Evolutionary conservation across 2,329 filamentous ascomycete genomes (phyloP).

Genomic region (Neofusicoccum umdonicola): DNA sequence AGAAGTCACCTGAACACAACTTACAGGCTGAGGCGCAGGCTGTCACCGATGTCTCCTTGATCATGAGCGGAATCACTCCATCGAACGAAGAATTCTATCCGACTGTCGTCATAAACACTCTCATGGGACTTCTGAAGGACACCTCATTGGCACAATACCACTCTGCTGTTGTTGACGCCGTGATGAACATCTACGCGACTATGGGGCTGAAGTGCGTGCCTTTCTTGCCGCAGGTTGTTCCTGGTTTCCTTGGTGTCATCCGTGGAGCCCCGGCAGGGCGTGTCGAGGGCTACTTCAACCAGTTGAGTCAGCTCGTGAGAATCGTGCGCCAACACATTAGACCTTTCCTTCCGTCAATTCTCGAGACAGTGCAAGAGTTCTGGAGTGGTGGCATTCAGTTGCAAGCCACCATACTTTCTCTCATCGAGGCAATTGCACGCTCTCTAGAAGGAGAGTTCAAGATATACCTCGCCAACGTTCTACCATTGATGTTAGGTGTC

Average conservation of each 20-base stretch:
- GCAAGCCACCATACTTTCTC: conserved; percentile 84
- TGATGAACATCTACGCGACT: conserved; percentile 98
- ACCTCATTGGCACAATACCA: conserved; percentile 87
- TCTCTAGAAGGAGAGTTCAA: conserved; percentile 98
- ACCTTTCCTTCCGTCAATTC: conserved; percentile 82
- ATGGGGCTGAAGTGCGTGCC: conserved; percentile 93
- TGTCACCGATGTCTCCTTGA: conserved; percentile 90
- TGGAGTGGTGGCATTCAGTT: conserved; percentile 80
- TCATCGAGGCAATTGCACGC: conserved; percentile 90
- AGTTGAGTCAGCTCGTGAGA: conserved; percentile 85
- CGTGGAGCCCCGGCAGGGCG: conserved; percentile 72
- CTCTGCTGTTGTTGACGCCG: conserved; percentile 90
- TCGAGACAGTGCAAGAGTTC: conserved; percentile 82
- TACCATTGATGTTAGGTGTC: conserved; percentile 91
- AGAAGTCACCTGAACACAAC: conserved; percentile 80
- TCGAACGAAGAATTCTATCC: conserved; percentile 99
- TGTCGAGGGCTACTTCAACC: conserved; percentile 95
- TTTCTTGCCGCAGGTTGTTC: conserved; percentile 90
- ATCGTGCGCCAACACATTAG: conserved; percentile 97
- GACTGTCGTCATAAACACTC: conserved; percentile 93
- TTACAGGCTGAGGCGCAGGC: conserved; percentile 63
- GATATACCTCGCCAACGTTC: conserved; percentile 81
- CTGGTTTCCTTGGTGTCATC: conserved; percentile 88
- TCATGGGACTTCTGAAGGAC: conserved; percentile 89
- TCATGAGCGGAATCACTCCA: conserved; percentile 95